Evolutionary conservation across 129 eudicot species (phyloP).

Genomic region (Calendula officinalis): DNA sequence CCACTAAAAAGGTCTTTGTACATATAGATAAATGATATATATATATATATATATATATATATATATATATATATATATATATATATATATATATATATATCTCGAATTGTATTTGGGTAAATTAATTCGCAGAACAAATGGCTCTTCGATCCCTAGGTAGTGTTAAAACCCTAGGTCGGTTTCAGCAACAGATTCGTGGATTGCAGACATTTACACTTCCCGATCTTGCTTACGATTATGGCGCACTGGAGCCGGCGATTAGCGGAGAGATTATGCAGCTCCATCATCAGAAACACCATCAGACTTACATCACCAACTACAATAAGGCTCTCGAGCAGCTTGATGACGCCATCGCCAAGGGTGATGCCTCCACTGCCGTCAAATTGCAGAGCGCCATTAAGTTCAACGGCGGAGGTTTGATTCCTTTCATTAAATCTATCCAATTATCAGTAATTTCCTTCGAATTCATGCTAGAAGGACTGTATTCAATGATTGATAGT

Average conservation of each 20-base stretch:
- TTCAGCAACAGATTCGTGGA: conserved; percentile 50
- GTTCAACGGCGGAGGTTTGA: conserved; percentile 95
- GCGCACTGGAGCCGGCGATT: conserved; percentile 96
- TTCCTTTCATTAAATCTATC: too few relatives aligned
- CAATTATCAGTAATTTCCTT: background rate
- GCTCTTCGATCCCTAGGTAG: conserved; percentile 64
- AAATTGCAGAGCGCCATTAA: conserved; percentile 89
- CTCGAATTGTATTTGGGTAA: too few relatives aligned
- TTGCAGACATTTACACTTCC: conserved; percentile 81
- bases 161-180: conserved; percentile 43
- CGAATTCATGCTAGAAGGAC: conserved; percentile 4
- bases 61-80: too few relatives aligned
- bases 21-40: too few relatives aligned
- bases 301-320: conserved; percentile 88
- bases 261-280: conserved; percentile 95
- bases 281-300: conserved; percentile 97
- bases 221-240: conserved; percentile 91
- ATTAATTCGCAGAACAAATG: conserved; percentile 35
- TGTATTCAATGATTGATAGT: background rate
- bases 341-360: conserved; percentile 58
- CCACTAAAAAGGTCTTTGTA: too few relatives aligned
- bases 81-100: too few relatives aligned
- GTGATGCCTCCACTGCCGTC: conserved; percentile 68
- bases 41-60: too few relatives aligned
- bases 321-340: conserved; percentile 96